Base-by-base conservation (phyloP, 169 alveolate species). In the Cryptosporidium sp. region DNA sequence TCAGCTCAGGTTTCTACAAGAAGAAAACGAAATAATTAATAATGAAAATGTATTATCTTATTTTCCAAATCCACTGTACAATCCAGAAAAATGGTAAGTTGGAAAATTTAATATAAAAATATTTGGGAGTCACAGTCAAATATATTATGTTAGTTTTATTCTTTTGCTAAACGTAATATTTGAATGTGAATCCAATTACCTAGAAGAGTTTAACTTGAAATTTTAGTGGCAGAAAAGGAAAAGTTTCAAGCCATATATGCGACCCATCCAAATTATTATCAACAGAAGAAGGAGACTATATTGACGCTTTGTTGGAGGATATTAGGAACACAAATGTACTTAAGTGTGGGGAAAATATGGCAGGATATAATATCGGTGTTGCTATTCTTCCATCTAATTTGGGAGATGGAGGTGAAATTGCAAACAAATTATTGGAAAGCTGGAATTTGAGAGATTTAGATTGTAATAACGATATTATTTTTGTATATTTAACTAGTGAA, bases 61-160 rank as follows among this genome's bases (percentile, higher is more conserved):
- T 73, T 73, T 73, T 37, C 86, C 86, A 9, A 73, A 37, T 51
- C 86, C 86, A 73, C 9, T 73, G 16, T 35, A 73, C 10, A 73
- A 73, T 21, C 86, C 86, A 12, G 86, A 73, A 31, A 73, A 73
- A 55, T 73, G 86, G 86, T 73, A 73, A 73, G 86, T 73, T 29
- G 16, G 18, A 18, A 41, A 6, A 18, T 18, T 50, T 2, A 3
- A n/a, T 16, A 21, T 23, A 55, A 1, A 55, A 8, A 26, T 26
- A 26, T n/a, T 10, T 16, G 26, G 67, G 33, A 55, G 10, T 55
- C 10, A 55, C n/a, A 23, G 1, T 1, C 67, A n/a, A 55, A 26
- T 55, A 4, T 1, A 1, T 23, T 8, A n/a, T 7, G 8, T 55
- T 2, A 55, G 4, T 55, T 55, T 21, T 55, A 21, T 21, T n/a